phyloP scores from a whole-genome alignment of 257 asterid genomes.

The Salvia splendens region DNA sequence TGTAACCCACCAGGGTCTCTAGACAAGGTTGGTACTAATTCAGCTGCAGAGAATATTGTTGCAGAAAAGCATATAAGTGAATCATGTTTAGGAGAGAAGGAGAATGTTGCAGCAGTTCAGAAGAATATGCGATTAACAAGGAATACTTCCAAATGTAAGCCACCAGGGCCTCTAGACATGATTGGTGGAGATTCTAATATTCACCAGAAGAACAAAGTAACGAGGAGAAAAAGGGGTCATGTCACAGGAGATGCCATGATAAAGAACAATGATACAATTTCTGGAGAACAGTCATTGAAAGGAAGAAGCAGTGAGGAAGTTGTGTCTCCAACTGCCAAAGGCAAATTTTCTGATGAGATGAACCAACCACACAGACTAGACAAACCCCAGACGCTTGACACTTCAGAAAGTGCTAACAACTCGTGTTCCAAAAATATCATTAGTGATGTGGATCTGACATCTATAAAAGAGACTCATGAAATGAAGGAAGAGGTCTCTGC shows the following conservation, averaged over 20 bases:
- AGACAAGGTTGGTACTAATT: slow-evolving; percentile 22
- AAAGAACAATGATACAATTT: slow-evolving; percentile 19
- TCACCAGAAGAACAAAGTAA: slow-evolving; percentile 28
- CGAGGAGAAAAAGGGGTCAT: slow-evolving; percentile 26
- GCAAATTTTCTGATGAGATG: slow-evolving; percentile 26
- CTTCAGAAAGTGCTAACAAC: slow-evolving; percentile 28
- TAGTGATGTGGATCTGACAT: slow-evolving; percentile 22
- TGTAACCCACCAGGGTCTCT: slow-evolving; percentile 20
- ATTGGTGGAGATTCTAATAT: slow-evolving; percentile 26
- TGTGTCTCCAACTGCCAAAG: slow-evolving; percentile 18
- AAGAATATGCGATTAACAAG: slow-evolving; percentile 44
- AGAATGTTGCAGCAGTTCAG: slow-evolving; percentile 10
- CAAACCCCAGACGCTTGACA: slow-evolving; percentile 33
- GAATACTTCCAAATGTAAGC: slow-evolving; percentile 34
- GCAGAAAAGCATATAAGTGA: slow-evolving; percentile 23
- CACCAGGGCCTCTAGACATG: slow-evolving; percentile 24
- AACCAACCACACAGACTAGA: slow-evolving; percentile 29
- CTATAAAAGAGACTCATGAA: slow-evolving; percentile 3
- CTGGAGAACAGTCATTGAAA: slow-evolving; percentile 29
- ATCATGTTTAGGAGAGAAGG: slow-evolving; percentile 25
- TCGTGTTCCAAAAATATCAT: slow-evolving; percentile 15
- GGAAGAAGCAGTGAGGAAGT: slow-evolving; percentile 31
- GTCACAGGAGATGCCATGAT: slow-evolving; percentile 26
- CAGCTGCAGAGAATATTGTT: slow-evolving; percentile 22
- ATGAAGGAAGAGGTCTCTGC: slow-evolving; percentile 23